Conservation (phyloP, 495 filamentous ascomycete species). For the Niebla homalea region DNA sequence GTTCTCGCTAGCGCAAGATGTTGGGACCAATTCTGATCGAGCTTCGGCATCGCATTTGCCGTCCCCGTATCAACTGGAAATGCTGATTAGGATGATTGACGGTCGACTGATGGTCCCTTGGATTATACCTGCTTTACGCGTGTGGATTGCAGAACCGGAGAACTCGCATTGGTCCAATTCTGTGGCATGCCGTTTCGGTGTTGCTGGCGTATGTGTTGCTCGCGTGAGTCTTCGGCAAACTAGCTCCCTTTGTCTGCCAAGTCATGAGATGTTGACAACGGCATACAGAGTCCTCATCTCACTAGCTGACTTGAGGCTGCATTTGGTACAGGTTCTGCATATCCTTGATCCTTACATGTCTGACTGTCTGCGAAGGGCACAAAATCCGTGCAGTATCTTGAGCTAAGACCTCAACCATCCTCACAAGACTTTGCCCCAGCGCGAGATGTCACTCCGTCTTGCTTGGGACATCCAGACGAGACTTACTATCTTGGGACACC, state of each 20-base stretch:
- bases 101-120: neutral
- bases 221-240: neutral
- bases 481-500: no score
- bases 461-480: no score
- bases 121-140: neutral
- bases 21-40: neutral
- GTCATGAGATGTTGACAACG: neutral
- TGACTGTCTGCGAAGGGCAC: neutral
- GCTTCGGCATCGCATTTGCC: neutral
- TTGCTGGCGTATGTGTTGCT: neutral
- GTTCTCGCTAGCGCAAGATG: neutral
- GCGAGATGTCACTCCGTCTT: neutral
- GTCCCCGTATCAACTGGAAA: neutral
- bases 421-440: neutral
- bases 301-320: neutral
- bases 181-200: neutral
- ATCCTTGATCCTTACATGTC: neutral
- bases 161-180: neutral
- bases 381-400: constrained; percentile 1
- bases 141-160: neutral
- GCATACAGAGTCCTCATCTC: neutral
- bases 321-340: neutral
- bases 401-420: neutral
- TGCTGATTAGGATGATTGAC: neutral
- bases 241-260: neutral